These are phyloP conservation scores for Cercospora sp. DNA, from an alignment of 2,329 filamentous ascomycete species.

Conservation along the genomic window DNA sequence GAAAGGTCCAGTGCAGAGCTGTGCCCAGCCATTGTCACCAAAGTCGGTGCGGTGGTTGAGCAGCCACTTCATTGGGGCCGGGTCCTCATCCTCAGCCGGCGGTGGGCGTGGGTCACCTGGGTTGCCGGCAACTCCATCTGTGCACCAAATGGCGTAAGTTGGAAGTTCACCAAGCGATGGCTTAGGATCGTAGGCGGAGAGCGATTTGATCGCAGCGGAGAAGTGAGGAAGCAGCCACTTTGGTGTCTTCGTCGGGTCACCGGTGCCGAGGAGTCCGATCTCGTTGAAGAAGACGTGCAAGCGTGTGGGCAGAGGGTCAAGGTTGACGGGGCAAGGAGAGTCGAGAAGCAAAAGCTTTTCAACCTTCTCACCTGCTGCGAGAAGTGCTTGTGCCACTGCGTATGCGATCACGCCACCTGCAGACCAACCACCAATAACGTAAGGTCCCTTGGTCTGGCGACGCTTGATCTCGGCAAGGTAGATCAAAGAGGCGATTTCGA, in stretches of 20 bases:
- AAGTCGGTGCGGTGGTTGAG: constrained; percentile 74
- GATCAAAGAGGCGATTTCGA: constrained; percentile 64
- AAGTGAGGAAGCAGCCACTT: constrained; percentile 76
- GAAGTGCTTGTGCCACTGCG: constrained; percentile 51
- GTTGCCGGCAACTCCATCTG: constrained; percentile 68
- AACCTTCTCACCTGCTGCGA: constrained; percentile 51
- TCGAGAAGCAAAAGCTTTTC: constrained; percentile 55
- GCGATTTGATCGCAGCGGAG: constrained; percentile 64
- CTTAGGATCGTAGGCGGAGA: constrained; percentile 68
- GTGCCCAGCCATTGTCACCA: constrained; percentile 67
- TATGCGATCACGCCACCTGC: constrained; percentile 58
- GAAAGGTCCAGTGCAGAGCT: constrained; percentile 61
- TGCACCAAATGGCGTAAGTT: constrained; percentile 68
- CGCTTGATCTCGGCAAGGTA: constrained; percentile 70
- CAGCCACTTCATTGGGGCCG: constrained; percentile 62
- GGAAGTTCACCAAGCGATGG: constrained; percentile 63
- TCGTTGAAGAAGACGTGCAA: constrained; percentile 72
- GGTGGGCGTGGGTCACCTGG: constrained; percentile 66
- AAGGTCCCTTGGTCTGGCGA: constrained; percentile 65
- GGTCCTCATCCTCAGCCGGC: constrained; percentile 58
- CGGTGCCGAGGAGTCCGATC: constrained; percentile 69
- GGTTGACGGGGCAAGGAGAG: constrained; percentile 54
- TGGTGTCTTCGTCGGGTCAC: constrained; percentile 60
- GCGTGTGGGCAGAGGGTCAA: constrained; percentile 52
- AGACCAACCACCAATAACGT: constrained; percentile 57